phyloP scores from a whole-genome alignment of 164 flowering plant genomes.

The Hamamelis virginiana region DNA sequence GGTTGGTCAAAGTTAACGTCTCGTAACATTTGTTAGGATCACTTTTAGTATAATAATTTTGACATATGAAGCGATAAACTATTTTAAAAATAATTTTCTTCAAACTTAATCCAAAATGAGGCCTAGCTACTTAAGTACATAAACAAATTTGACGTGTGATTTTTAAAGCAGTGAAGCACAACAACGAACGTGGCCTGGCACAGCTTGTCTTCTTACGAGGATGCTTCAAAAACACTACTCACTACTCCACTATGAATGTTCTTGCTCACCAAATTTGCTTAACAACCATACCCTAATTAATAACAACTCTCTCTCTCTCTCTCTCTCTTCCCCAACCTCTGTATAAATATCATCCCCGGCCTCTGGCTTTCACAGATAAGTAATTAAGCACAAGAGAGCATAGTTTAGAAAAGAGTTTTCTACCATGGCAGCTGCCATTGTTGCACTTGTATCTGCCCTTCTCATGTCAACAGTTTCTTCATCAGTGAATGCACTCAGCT shows the following conservation, averaged over 20 bases:
- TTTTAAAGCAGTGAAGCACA: too few species aligned
- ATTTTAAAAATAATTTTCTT: too few species aligned
- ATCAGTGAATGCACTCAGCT: conserved; percentile 41
- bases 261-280: conserved; percentile 30
- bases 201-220: not conserved
- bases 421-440: conserved; percentile 32
- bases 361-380: not conserved
- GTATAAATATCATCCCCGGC: conserved; percentile 8
- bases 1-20: too few species aligned
- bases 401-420: too few species aligned
- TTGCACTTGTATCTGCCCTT: conserved; percentile 25
- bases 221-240: conserved; percentile 15
- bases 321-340: conserved; percentile 3
- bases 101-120: too few species aligned
- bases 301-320: conserved; percentile 23
- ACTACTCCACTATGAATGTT: conserved; percentile 25
- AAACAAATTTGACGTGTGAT: too few species aligned
- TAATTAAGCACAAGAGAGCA: not conserved
- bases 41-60: too few species aligned
- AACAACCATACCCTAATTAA: conserved; percentile 15
- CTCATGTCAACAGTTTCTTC: conserved; percentile 25
- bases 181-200: not conserved
- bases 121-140: too few species aligned
- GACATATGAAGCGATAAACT: too few species aligned
- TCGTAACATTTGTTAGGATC: too few species aligned